Evolutionary conservation across 2,329 filamentous ascomycete genomes (phyloP), one percentile per base, ranked within the genome.

Genomic region (Aspergillus pseudoterreus): DNA sequence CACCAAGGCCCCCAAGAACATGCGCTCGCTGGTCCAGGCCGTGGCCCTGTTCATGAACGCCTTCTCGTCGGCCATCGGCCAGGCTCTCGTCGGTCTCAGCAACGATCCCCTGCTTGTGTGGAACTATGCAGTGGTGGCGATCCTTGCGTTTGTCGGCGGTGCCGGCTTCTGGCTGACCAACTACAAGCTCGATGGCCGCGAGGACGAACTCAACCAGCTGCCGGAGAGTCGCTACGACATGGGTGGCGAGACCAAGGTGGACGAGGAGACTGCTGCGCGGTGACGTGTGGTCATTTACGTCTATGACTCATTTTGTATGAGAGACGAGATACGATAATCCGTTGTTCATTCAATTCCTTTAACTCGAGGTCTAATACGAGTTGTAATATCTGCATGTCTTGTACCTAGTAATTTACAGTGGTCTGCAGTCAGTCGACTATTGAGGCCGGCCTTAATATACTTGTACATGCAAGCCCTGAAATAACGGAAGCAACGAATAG

Each of bases 1-100:
- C 74, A 85, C 84, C 67, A 89, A 90, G 71, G 86, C 87, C 0
- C 88, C 88, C 22, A 82, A 81, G 63, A 90, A 90, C 75, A 92
- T 92, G 88, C 85, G 86, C 58, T 87, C 84, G 1, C 77, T 91
- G n/a, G 86, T 92, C 11, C 78, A 75, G 69, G 81, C 82, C 17
- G 76, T 90, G 61, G 84, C 84, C 64, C 77, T 90, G 36, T 85
- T 87, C 74, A 89, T 83, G 78, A 84, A 78, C 27, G 87, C 86
- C 51, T 77, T 91, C 58, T 83, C 84, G 1, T 78, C 84, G 27
- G 86, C 87, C 33, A 72, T 91, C 45, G 85, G 84, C n/a, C 83
- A 89, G 73, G 85, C 84, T 1, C 79, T 88, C 36, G 80, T 82
- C 6, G 74, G 80, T 0, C 72, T 89, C 1, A 80, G 81, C 0